Conservation (phyloP, 2,329 filamentous ascomycete species). For the Aspergillus sergii region DNA sequence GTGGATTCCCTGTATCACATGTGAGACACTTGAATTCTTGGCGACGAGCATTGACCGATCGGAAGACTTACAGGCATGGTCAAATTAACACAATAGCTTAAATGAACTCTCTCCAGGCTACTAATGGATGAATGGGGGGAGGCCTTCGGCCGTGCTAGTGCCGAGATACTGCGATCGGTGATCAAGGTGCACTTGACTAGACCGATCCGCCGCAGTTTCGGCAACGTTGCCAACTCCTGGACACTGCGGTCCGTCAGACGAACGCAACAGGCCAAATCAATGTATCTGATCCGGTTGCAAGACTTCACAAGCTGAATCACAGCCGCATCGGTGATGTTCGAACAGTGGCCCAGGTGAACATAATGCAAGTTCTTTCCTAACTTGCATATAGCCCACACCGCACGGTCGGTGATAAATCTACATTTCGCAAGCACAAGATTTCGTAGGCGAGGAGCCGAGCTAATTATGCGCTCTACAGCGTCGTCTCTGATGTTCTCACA, state of each 20-base stretch:
- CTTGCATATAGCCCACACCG: conserved; percentile 82
- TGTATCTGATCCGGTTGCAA: conserved; percentile 95
- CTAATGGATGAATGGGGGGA: conserved; percentile 63
- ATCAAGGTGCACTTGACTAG: conserved; percentile 91
- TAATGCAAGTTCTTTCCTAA: conserved; percentile 97
- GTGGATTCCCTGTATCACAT: conserved; percentile 73
- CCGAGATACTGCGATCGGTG: conserved; percentile 85
- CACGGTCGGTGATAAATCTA: conserved; percentile 83
- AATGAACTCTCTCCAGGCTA: conserved; percentile 84
- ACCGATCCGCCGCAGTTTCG: conserved; percentile 92
- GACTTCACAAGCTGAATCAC: conserved; percentile 79
- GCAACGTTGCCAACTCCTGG: conserved; percentile 77
- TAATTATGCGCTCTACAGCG: conserved; percentile 85
- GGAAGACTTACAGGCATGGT: conserved; percentile 70
- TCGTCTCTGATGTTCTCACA: conserved; percentile 82
- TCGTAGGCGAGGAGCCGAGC: conserved; percentile 80
- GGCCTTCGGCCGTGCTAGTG: conserved; percentile 69
- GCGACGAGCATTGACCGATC: background rate
- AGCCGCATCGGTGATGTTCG: conserved; percentile 84
- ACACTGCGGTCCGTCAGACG: conserved; percentile 88
- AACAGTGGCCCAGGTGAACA: conserved; percentile 91
- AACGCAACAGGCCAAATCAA: conserved; percentile 93
- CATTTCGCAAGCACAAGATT: conserved; percentile 96
- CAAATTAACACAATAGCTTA: conserved; percentile 89
- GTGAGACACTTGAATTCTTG: conserved; percentile 4